Evolutionary conservation across 441 rosid genomes (phyloP).

Genomic region (Biscutella laevigata): DNA sequence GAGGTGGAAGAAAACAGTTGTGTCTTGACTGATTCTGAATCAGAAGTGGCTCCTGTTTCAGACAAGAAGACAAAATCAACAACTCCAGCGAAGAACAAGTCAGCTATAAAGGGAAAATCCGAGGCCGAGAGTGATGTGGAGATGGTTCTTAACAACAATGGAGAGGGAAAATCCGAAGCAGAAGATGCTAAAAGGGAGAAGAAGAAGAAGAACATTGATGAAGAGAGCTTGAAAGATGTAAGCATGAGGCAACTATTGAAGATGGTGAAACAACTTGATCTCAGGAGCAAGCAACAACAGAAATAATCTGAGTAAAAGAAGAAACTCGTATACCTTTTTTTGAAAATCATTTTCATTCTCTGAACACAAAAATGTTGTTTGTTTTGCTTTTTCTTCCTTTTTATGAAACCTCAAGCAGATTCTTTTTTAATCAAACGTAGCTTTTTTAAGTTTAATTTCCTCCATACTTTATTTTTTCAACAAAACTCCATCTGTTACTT

Average conservation of each 20-base stretch:
- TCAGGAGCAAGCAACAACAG: constrained; percentile 24
- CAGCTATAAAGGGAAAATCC: too few species aligned
- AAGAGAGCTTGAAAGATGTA: constrained; percentile 17
- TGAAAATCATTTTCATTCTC: constrained; percentile 9
- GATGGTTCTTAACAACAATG: constrained; percentile 17
- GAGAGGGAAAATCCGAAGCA: neutral
- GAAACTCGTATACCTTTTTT: neutral
- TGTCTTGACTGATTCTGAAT: neutral
- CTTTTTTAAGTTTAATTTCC: neutral
- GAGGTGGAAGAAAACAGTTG: neutral
- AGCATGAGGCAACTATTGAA: constrained; percentile 27
- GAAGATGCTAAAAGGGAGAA: neutral
- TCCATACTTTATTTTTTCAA: too few species aligned
- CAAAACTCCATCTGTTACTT: too few species aligned
- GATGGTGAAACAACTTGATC: constrained; percentile 20
- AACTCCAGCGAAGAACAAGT: too few species aligned
- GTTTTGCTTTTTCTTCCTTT: neutral
- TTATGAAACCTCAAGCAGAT: constrained; percentile 9
- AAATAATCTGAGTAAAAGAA: constrained; percentile 2
- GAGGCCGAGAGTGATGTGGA: constrained; percentile 16
- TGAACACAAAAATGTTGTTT: neutral
- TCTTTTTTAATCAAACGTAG: neutral
- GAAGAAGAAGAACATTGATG: constrained; percentile 15
- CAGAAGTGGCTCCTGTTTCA: neutral
- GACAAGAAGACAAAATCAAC: too few species aligned